Conservation (phyloP, 2,329 filamentous ascomycete genomes). For the Alternaria hordeiaustralica region DNA sequence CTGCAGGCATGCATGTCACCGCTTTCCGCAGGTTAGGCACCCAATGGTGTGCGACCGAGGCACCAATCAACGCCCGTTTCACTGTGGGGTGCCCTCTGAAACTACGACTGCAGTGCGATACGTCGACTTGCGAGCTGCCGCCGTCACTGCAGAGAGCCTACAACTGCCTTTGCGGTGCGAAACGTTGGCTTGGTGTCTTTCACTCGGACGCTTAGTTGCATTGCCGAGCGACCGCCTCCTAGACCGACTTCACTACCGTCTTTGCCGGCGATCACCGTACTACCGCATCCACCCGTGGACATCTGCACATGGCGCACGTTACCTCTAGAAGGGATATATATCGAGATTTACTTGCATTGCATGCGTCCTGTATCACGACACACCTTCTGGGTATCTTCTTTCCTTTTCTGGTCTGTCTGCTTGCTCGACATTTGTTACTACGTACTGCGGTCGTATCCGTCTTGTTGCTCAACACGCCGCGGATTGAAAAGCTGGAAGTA, state of each 20-base stretch:
- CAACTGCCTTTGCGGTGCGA: slow-evolving; percentile 28
- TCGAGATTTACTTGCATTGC: slow-evolving; percentile 45
- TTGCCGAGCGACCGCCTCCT: slow-evolving; percentile 28
- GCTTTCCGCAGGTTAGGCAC: slow-evolving; percentile 30
- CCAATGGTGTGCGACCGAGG: slow-evolving; percentile 31
- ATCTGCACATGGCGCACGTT: slow-evolving; percentile 41
- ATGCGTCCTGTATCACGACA: slow-evolving; percentile 41
- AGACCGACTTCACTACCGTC: slow-evolving; percentile 24
- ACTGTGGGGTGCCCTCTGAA: slow-evolving; percentile 27
- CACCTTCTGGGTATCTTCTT: slow-evolving; percentile 21
- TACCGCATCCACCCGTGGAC: neutral
- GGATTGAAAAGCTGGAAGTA: neutral
- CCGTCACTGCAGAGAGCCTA: slow-evolving; percentile 41
- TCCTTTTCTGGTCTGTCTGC: slow-evolving; percentile 26
- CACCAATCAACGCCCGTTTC: slow-evolving; percentile 31
- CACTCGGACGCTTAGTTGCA: slow-evolving; percentile 22
- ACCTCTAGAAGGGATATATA: slow-evolving; percentile 38
- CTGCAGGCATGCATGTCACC: slow-evolving; percentile 42
- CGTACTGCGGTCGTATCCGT: slow-evolving; percentile 2
- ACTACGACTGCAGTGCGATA: slow-evolving; percentile 41
- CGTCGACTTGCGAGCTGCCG: slow-evolving; percentile 36
- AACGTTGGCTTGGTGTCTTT: slow-evolving; percentile 24
- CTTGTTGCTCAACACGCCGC: neutral
- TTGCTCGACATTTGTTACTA: slow-evolving; percentile 13
- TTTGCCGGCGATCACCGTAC: slow-evolving; percentile 21